Conservation (phyloP, 2,329 filamentous ascomycete species). For the Xylariaceae sp. region DNA sequence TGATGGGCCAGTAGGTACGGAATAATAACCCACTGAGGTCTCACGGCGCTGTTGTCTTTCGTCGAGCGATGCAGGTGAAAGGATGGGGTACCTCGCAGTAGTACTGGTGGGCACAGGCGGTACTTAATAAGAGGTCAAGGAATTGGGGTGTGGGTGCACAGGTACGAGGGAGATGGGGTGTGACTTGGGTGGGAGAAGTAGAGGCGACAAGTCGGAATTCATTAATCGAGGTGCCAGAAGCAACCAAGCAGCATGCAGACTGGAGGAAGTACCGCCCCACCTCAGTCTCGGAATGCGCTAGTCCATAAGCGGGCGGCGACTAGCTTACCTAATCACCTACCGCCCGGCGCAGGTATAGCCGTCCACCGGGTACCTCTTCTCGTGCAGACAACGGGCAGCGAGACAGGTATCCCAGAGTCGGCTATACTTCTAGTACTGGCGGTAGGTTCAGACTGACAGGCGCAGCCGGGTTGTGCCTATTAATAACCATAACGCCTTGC, state of each 20-base stretch:
- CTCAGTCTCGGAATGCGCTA: neutral
- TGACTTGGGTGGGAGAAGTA: neutral
- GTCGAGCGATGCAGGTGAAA: neutral
- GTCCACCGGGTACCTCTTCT: neutral
- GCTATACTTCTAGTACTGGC: neutral
- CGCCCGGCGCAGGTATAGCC: neutral
- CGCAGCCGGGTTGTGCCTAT: neutral
- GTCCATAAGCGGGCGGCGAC: neutral
- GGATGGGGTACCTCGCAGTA: neutral
- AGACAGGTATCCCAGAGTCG: neutral
- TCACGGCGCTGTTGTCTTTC: constrained; percentile 9
- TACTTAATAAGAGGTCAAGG: constrained; percentile 1
- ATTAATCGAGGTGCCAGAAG: constrained; percentile 7
- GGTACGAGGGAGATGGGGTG: neutral
- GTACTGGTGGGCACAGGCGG: constrained; percentile 1
- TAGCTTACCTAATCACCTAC: neutral
- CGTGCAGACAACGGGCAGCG: neutral
- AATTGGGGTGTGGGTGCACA: constrained; percentile 1
- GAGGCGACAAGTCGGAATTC: neutral
- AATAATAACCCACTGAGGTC: constrained; percentile 1
- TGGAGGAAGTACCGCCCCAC: neutral
- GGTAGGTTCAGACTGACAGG: neutral
- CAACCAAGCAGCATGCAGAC: neutral
- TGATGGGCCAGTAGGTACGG: constrained; percentile 12
- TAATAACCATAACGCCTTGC: neutral